Evolutionary conservation across 225 moss, liverwort and hornwort species (phyloP).

Genomic region (Lunularia cruciata): DNA sequence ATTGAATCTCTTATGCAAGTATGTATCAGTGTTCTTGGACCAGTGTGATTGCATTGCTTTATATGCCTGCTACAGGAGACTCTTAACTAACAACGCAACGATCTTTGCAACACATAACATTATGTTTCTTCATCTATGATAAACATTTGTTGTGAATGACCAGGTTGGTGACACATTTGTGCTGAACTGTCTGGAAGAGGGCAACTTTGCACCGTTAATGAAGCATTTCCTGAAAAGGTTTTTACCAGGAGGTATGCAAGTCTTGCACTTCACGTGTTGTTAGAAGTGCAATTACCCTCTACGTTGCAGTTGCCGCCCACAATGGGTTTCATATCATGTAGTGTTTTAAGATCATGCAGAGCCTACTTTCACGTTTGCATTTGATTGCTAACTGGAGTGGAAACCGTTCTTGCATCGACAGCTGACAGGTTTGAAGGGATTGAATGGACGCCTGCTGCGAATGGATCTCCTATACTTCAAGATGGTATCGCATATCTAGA

Average conservation of each 20-base stretch:
- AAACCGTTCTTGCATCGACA: conserved; percentile 27
- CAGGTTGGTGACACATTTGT: conserved; percentile 89
- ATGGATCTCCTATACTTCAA: conserved; percentile 71
- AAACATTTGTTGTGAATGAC: neutral
- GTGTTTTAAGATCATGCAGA: neutral
- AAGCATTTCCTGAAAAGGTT: conserved; percentile 95
- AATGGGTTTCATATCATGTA: neutral
- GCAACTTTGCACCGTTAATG: conserved; percentile 67
- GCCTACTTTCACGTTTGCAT: neutral
- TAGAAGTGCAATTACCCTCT: neutral
- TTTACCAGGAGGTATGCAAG: conserved; percentile 67
- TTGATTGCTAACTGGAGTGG: neutral
- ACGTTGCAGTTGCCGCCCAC: neutral
- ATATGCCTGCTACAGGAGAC: no score
- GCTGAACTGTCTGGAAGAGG: conserved; percentile 89
- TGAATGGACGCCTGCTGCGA: conserved; percentile 53
- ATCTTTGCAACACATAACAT: no score
- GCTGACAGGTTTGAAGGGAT: conserved; percentile 96
- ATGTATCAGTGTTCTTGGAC: neutral
- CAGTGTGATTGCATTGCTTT: no score
- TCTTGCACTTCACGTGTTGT: neutral
- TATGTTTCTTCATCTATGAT: no score
- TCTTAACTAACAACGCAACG: no score
- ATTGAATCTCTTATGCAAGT: conserved; percentile 99
- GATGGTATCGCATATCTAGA: conserved; percentile 72